Evolutionary conservation across 192 early-diverging fungal species (phyloP).

Genomic region (Coemansia sp.): DNA sequence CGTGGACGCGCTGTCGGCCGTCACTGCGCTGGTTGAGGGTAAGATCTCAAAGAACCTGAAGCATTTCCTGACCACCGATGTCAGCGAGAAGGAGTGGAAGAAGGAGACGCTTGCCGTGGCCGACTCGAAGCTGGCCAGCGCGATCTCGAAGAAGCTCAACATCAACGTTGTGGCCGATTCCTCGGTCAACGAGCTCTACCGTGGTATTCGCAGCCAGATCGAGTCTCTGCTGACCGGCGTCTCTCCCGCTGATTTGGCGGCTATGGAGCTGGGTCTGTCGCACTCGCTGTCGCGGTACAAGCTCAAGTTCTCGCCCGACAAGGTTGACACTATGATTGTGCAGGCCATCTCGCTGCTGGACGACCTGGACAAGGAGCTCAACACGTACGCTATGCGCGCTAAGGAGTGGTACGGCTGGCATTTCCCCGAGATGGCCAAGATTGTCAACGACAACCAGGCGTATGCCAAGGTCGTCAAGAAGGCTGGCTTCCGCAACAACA

Average conservation of each 20-base stretch:
- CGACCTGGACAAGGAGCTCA: conserved; percentile 99
- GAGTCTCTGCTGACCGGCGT: conserved; percentile 86
- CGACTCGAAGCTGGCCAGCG: conserved; percentile 85
- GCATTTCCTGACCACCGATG: conserved; percentile 81
- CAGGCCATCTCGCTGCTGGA: conserved; percentile 97
- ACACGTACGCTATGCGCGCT: conserved; percentile 95
- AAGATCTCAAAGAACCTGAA: conserved; percentile 95
- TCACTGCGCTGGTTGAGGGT: conserved; percentile 95
- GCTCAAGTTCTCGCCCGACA: conserved; percentile 99
- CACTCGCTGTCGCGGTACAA: conserved; percentile 99
- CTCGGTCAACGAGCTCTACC: conserved; percentile 87
- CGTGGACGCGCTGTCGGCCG: conserved; percentile 91
- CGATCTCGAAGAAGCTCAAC: conserved; percentile 83
- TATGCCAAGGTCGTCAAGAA: conserved; percentile 87
- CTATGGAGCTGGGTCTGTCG: conserved; percentile 97
- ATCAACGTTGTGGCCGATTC: conserved; percentile 83
- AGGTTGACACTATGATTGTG: conserved; percentile 99
- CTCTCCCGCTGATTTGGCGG: conserved; percentile 81
- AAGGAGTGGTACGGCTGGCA: conserved; percentile 99
- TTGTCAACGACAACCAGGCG: conserved; percentile 92
- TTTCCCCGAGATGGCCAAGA: conserved; percentile 98
- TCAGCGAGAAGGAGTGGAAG: conserved; percentile 85
- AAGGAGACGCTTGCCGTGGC: conserved; percentile 89
- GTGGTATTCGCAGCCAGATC: conserved; percentile 94
- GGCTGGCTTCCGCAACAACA: conserved; percentile 89